Conservation (phyloP, 352 stramenopile genomes). For the Phytophthora tentaculata region DNA sequence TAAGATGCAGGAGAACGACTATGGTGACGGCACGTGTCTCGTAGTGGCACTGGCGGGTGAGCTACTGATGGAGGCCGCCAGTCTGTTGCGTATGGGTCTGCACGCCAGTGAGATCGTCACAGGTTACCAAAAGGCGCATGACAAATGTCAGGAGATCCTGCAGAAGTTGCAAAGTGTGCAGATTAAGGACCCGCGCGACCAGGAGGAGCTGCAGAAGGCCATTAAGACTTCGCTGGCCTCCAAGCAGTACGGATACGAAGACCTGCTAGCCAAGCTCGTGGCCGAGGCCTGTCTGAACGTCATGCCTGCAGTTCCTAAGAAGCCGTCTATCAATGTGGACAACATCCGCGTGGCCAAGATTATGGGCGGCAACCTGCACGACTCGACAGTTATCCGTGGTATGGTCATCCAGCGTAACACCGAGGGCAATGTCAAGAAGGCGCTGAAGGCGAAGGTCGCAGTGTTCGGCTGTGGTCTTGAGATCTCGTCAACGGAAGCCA, state of each 20-base stretch:
- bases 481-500: conserved; percentile 96
- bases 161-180: conserved; percentile 85
- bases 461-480: conserved; percentile 98
- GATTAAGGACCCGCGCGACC: conserved; percentile 86
- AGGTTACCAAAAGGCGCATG: conserved; percentile 96
- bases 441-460: conserved; percentile 94
- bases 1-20: conserved; percentile 99
- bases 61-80: conserved; percentile 96
- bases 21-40: conserved; percentile 96
- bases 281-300: conserved; percentile 95
- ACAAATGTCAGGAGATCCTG: conserved; percentile 94
- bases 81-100: conserved; percentile 97
- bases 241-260: conserved; percentile 98
- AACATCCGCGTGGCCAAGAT: conserved; percentile 99
- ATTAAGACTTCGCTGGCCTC: conserved; percentile 96
- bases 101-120: conserved; percentile 98
- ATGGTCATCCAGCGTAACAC: conserved; percentile 96
- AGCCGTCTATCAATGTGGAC: conserved; percentile 95
- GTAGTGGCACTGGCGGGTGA: conserved; percentile 97
- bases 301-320: conserved; percentile 88
- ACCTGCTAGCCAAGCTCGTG: conserved; percentile 94
- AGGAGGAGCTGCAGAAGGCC: conserved; percentile 85
- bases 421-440: conserved; percentile 94
- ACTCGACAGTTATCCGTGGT: conserved; percentile 97
- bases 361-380: conserved; percentile 94